phyloP scores from a whole-genome alignment of 2,329 filamentous ascomycete species.

The Graphiopsis chlorocephala region DNA sequence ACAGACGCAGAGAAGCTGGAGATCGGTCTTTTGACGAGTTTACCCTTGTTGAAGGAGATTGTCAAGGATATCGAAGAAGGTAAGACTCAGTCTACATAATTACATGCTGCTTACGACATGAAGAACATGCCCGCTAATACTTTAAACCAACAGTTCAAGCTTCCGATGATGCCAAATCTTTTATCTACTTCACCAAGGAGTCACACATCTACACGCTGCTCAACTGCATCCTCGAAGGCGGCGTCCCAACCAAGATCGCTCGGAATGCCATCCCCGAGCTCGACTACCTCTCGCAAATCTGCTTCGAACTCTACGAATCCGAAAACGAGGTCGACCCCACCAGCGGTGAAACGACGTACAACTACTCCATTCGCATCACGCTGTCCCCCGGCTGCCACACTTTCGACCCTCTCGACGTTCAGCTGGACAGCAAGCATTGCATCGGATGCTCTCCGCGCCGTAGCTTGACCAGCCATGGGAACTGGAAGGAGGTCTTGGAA shows the following conservation, averaged over 20 bases:
- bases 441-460: conserved; percentile 91
- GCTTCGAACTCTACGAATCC: conserved; percentile 95
- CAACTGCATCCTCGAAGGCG: conserved; percentile 96
- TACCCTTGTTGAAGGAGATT: conserved; percentile 93
- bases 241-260: conserved; percentile 94
- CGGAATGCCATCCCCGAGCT: conserved; percentile 93
- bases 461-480: conserved; percentile 82
- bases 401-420: conserved; percentile 92
- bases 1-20: conserved; percentile 96
- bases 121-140: background rate
- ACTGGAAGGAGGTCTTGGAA: conserved; percentile 97
- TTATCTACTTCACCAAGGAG: conserved; percentile 99
- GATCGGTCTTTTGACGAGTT: conserved; percentile 88
- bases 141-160: conserved; percentile 65
- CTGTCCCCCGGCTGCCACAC: conserved; percentile 95
- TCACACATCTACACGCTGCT: conserved; percentile 97
- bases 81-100: background rate
- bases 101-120: background rate
- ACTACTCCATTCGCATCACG: conserved; percentile 94
- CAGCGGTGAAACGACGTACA: conserved; percentile 51
- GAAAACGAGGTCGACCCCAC: conserved; percentile 70
- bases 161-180: conserved; percentile 87
- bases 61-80: conserved; percentile 89
- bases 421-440: conserved; percentile 92
- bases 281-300: conserved; percentile 96